Percentiles rank a stretch among this genome's conserved stretches.
phyloP scores from a whole-genome alignment of 1,284 basidiomycete genomes.

The Phellinidium pouzarii region DNA sequence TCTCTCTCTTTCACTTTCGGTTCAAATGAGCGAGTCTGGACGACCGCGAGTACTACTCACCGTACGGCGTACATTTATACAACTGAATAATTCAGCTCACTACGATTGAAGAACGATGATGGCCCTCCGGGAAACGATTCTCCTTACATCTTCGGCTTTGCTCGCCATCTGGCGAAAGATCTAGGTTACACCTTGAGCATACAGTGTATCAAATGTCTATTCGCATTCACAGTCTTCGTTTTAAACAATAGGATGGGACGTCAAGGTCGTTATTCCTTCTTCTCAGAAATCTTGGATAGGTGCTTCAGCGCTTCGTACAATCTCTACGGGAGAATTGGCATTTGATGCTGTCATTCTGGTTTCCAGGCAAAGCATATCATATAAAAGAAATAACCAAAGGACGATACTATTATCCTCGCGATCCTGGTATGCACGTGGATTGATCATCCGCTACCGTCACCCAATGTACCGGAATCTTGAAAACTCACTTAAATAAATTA shows the following conservation, averaged over 20 bases:
- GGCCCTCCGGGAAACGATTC: constrained; percentile 76
- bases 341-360: constrained; percentile 3
- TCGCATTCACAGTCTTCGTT: neutral
- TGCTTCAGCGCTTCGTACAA: constrained; percentile 27
- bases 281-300: constrained; percentile 91
- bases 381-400: constrained; percentile 76
- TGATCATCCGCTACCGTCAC: neutral
- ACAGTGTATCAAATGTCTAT: constrained; percentile 5
- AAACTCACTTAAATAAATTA: constrained; percentile 8
- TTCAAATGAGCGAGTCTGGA: neutral
- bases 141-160: constrained; percentile 80
- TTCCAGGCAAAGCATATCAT: constrained; percentile 74
- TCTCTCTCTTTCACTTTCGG: too few relatives aligned
- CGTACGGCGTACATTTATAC: neutral
- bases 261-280: constrained; percentile 84
- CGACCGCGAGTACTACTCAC: constrained; percentile 12
- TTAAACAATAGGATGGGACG: constrained; percentile 60
- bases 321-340: neutral
- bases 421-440: constrained; percentile 36
- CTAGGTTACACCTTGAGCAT: constrained; percentile 52
- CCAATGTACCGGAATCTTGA: neutral
- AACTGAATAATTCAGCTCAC: neutral
- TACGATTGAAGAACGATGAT: constrained; percentile 66
- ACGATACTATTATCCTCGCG: constrained; percentile 75
- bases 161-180: constrained; percentile 53